Evolutionary conservation across 306 rosid species (phyloP).

Genomic region (Begonia masoniana): DNA sequence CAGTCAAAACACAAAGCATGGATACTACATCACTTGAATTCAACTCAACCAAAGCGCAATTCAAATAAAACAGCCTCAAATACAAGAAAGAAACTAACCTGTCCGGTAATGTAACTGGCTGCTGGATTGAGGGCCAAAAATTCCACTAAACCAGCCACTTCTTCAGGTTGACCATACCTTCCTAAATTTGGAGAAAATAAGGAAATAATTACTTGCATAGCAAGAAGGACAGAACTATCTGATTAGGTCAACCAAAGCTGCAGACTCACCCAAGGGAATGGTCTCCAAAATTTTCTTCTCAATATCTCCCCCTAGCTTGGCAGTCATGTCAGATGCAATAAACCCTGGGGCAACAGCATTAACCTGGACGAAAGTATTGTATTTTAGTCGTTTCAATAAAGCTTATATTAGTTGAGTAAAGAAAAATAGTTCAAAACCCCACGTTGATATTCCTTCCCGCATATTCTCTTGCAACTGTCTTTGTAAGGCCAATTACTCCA

Average conservation of each 20-base stretch:
- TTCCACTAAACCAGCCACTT: slow-evolving; percentile 94
- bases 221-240: neutral
- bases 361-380: slow-evolving; percentile 39
- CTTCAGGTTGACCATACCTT: slow-evolving; percentile 90
- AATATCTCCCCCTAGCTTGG: slow-evolving; percentile 64
- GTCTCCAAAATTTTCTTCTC: slow-evolving; percentile 75
- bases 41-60: neutral
- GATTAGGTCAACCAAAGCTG: slow-evolving; percentile 3
- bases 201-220: neutral
- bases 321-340: slow-evolving; percentile 96
- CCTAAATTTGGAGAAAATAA: slow-evolving; percentile 33
- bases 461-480: slow-evolving; percentile 80
- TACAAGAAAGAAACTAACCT: slow-evolving; percentile 26
- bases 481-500: slow-evolving; percentile 93
- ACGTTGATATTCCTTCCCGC: slow-evolving; percentile 85
- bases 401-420: slow-evolving; percentile 9
- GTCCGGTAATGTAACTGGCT: slow-evolving; percentile 86
- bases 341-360: slow-evolving; percentile 97
- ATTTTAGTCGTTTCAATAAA: neutral
- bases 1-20: neutral
- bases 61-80: neutral
- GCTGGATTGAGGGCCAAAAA: slow-evolving; percentile 88
- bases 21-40: neutral
- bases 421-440: slow-evolving; percentile 2
- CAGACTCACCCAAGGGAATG: slow-evolving; percentile 72